Percentiles rank a stretch among this genome's conserved stretches.
Conservation (phyloP, 192 early-diverging fungal species). For the Coemansia sp. region DNA sequence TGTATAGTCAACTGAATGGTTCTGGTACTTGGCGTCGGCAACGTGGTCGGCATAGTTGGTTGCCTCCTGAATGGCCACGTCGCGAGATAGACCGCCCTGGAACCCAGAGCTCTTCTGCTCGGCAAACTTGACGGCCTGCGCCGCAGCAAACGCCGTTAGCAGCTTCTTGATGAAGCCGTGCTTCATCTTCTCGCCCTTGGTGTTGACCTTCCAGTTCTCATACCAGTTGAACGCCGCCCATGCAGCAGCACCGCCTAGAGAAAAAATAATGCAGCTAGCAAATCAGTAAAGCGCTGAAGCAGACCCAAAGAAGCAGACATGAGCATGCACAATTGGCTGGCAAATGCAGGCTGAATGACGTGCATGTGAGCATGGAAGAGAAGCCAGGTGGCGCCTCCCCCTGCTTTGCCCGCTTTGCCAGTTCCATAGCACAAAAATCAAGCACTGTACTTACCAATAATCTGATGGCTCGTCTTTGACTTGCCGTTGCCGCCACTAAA, state of each 20-base stretch:
- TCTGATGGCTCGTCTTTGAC: conserved; percentile 49
- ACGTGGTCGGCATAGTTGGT: conserved; percentile 13
- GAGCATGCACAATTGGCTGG: conserved; percentile 2
- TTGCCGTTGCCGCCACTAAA: conserved; percentile 34
- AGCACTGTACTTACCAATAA: conserved; percentile 44
- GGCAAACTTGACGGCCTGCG: conserved; percentile 47
- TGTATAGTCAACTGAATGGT: conserved; percentile 10
- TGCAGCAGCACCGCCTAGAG: conserved; percentile 51
- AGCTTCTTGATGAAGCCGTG: conserved; percentile 49
- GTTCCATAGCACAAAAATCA: not conserved
- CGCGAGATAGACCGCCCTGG: conserved; percentile 46
- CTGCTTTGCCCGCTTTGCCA: not conserved
- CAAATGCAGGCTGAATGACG: not conserved
- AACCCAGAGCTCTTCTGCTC: conserved; percentile 45
- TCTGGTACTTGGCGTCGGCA: conserved; percentile 21
- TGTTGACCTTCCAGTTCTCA: conserved; percentile 39
- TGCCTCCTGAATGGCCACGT: conserved; percentile 34
- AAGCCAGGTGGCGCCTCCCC: conserved; percentile 1
- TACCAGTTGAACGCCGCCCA: conserved; percentile 54
- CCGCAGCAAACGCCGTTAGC: conserved; percentile 44
- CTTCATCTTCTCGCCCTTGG: conserved; percentile 46
- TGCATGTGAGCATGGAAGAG: conserved; percentile 6
- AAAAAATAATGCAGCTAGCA: not conserved
- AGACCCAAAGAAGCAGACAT: not conserved
- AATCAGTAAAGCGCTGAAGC: conserved; percentile 1